Evolutionary conservation across 306 rosid genomes (phyloP).

Genomic region (Herpetospermum pedunculosum): DNA sequence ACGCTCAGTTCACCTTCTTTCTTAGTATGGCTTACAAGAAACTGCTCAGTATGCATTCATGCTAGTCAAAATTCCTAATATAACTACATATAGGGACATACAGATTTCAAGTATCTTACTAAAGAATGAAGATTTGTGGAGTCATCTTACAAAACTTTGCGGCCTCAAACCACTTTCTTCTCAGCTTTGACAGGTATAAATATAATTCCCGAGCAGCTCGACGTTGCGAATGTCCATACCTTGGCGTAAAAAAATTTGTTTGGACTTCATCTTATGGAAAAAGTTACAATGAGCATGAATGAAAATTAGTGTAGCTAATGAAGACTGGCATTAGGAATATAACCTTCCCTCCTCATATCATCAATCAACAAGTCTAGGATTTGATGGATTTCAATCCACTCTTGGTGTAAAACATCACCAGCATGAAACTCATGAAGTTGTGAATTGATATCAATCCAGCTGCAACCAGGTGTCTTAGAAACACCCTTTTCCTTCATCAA

Average conservation of each 20-base stretch:
- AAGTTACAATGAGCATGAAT: not conserved
- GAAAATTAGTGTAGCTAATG: not conserved
- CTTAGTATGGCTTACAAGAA: not conserved
- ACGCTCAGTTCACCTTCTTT: not conserved
- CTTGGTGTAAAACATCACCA: constrained; percentile 39
- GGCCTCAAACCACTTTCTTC: not conserved
- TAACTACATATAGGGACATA: not conserved
- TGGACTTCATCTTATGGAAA: not conserved
- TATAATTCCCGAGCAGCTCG: not conserved
- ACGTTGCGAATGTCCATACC: not conserved
- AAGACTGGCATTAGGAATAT: constrained; percentile 35
- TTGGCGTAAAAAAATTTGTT: not conserved
- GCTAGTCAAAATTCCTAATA: not conserved
- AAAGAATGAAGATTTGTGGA: not conserved
- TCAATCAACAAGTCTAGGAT: constrained; percentile 39
- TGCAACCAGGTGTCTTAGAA: constrained; percentile 84
- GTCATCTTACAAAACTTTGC: not conserved
- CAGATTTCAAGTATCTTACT: not conserved
- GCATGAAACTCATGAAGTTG: constrained; percentile 74
- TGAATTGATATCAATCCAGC: constrained; percentile 72
- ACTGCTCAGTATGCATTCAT: not conserved
- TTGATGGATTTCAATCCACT: constrained; percentile 23
- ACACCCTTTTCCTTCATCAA: constrained; percentile 81
- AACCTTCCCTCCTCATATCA: constrained; percentile 69
- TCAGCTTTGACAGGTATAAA: not conserved